These are phyloP conservation scores for Botrytis fragariae DNA, from an alignment of 2,329 filamentous ascomycete genomes.

Conservation along the genomic window DNA sequence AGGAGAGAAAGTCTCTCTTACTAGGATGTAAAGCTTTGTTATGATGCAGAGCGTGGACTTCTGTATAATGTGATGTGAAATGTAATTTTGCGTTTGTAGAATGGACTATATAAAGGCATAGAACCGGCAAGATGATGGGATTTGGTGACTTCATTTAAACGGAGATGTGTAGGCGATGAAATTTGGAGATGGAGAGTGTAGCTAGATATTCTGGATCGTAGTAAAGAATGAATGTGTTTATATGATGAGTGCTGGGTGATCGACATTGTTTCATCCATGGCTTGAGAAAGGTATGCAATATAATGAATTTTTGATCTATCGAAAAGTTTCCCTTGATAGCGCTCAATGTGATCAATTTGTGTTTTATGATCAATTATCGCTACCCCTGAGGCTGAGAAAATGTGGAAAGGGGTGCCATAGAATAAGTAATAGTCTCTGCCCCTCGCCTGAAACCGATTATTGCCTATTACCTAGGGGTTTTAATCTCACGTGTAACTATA, in stretches of 20 bases:
- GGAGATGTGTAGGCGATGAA: not conserved
- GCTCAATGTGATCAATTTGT: not conserved
- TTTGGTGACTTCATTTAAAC: not conserved
- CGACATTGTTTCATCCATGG: not conserved
- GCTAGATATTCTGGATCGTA: not conserved
- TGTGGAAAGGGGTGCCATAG: not conserved
- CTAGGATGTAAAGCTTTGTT: not conserved
- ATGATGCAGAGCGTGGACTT: not conserved
- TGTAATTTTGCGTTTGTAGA: not conserved
- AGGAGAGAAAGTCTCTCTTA: slow-evolving; percentile 24
- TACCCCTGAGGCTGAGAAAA: too few relatives aligned
- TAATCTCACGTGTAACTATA: not conserved
- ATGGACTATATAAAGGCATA: not conserved
- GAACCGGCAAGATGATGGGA: not conserved
- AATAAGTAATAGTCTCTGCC: not conserved
- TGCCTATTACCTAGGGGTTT: not conserved
- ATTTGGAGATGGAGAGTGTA: not conserved
- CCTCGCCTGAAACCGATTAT: not conserved
- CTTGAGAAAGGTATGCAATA: not conserved
- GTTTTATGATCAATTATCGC: not conserved
- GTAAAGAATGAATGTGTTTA: not conserved
- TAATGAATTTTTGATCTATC: slow-evolving; percentile 5
- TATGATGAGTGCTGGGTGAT: not conserved
- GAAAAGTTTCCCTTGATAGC: not conserved
- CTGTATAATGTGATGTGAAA: not conserved